Evolutionary conservation across 1,139 yeast species (phyloP), one percentile per base, ranked within the genome.

Genomic region (Yamadazyma triangularis): DNA sequence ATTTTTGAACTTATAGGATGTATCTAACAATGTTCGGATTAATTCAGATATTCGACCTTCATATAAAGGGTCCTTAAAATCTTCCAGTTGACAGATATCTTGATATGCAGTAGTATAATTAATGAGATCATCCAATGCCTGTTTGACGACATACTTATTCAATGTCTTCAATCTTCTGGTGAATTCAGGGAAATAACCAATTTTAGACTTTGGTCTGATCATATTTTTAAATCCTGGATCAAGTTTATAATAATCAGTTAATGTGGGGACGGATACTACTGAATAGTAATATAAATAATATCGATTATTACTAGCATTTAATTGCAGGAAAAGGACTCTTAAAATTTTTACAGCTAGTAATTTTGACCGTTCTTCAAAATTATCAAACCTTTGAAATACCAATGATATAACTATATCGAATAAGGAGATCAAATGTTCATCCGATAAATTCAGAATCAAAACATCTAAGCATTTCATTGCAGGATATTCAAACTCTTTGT

Each of bases 101-200:
- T 77, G 80, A 37, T 70, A 67, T 8, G 61, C 58, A 4, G 62
- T 51, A 16, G 82, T 60, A 43, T 72, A 77, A 19, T 64, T 60
- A 13, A 67, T 60, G 24, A 88, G 63, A 48, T 88, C 96, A 34
- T 69, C 69, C 15, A 91, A 58, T 0, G 87, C 88, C 48, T 87
- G 96, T 29, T 74, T 69, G 0, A 87, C 87, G 6, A 89, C 87
- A 58, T 80, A 79, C 30, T 73, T 73, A 51, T 88, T 89, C 36
- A 81, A 84, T 15, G 82, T 78, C 27, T 64, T 63, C 32, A 83
- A 64, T 28, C 93, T 59, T 36, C 75, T 57, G 0, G 74, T 64
- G 32, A 79, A 69, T 40, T 76, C 82, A 12, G 59, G 63, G 23
- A 79, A 33, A 52, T 56, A 28, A 44, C 58, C 45, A 45, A 52